phyloP scores from a whole-genome alignment of 2,329 filamentous ascomycete genomes.

The Fusarium sp. region DNA sequence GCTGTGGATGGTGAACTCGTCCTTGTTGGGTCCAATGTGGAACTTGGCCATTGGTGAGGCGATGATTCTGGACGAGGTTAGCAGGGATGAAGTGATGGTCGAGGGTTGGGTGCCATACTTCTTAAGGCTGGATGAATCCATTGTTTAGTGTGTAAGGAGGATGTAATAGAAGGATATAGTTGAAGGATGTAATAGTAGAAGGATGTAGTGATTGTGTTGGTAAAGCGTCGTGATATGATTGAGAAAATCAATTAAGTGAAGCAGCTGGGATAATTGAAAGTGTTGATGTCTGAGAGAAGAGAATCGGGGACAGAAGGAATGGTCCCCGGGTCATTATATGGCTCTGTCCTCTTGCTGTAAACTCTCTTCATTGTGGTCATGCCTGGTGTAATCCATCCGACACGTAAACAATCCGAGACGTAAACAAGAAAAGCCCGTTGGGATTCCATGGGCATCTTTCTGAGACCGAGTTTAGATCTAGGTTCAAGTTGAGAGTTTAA shows the following conservation, averaged over 20 bases:
- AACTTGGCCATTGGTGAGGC: not conserved
- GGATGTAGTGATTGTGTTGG: not conserved
- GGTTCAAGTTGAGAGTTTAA: not conserved
- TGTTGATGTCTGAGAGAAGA: not conserved
- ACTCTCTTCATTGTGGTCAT: not conserved
- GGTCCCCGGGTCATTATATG: not conserved
- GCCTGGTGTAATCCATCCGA: not conserved
- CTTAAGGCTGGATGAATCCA: not conserved
- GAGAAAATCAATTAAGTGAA: not conserved
- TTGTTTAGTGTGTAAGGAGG: not conserved
- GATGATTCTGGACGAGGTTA: not conserved
- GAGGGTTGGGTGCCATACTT: not conserved
- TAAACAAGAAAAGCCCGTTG: not conserved
- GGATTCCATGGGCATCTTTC: not conserved
- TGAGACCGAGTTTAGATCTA: not conserved
- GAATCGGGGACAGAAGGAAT: not conserved
- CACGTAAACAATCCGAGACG: no score
- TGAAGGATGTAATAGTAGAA: not conserved
- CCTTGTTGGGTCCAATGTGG: not conserved
- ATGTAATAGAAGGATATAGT: not conserved
- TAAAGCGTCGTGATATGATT: not conserved
- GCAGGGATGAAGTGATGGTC: rapidly evolving
- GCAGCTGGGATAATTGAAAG: not conserved
- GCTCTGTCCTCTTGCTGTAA: not conserved
- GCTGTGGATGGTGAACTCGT: not conserved